A percentile compares a stretch with the other conserved stretches of the same genome.
Conservation (phyloP, 2,329 filamentous ascomycete species). For the Orbilia ellipsospora region DNA sequence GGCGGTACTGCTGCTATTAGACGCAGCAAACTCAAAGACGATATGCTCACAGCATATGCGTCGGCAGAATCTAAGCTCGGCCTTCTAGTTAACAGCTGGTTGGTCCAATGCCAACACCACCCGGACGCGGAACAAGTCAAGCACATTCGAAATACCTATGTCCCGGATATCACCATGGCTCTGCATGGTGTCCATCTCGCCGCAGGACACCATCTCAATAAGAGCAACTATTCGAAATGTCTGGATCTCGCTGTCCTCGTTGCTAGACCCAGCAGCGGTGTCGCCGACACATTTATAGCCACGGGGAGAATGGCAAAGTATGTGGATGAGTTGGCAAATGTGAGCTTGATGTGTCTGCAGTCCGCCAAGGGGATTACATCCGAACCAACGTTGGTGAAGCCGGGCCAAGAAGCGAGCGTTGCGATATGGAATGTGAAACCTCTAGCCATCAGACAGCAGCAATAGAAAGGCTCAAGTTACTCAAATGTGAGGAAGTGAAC, state of each 20-base stretch:
- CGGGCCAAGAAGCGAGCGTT: slow-evolving; percentile 36
- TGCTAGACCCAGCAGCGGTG: slow-evolving; percentile 75
- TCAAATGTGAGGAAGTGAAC: neutral
- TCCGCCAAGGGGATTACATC: slow-evolving; percentile 59
- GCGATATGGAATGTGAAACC: slow-evolving; percentile 58
- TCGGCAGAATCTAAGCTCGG: slow-evolving; percentile 50
- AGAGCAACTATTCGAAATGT: slow-evolving; percentile 81
- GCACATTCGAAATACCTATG: slow-evolving; percentile 77
- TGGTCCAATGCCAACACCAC: slow-evolving; percentile 62
- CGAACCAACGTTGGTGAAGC: slow-evolving; percentile 36
- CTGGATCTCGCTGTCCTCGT: slow-evolving; percentile 85
- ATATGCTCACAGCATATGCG: slow-evolving; percentile 54
- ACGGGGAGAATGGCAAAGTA: slow-evolving; percentile 78
- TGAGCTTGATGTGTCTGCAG: slow-evolving; percentile 76
- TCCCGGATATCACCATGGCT: slow-evolving; percentile 85
- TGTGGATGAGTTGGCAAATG: slow-evolving; percentile 78
- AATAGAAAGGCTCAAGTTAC: slow-evolving; percentile 18
- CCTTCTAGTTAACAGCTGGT: slow-evolving; percentile 57
- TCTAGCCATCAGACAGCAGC: slow-evolving; percentile 2
- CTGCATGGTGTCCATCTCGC: slow-evolving; percentile 85
- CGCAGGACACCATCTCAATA: slow-evolving; percentile 77
- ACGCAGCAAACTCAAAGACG: slow-evolving; percentile 51
- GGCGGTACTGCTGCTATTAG: slow-evolving; percentile 29
- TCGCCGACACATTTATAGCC: slow-evolving; percentile 73
- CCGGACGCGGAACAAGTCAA: slow-evolving; percentile 71